Percentiles rank a stretch among this genome's conserved stretches.
These are phyloP conservation scores for Zoysia japonica DNA, from an alignment of 176 grass and related monocot genomes.

Conservation along the genomic window DNA sequence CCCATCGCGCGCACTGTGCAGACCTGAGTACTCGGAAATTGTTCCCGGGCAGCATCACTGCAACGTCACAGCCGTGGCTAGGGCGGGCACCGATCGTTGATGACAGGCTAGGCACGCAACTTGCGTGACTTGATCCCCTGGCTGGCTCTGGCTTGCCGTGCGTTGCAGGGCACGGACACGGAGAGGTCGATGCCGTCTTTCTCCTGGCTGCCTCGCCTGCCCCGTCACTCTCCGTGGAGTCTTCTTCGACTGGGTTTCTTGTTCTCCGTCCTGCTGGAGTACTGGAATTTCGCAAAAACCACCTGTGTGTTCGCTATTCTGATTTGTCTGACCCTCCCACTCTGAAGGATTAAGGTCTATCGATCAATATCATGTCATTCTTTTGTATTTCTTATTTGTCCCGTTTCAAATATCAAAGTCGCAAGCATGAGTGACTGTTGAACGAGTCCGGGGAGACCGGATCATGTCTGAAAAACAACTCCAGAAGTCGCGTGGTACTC, in stretches of 20 bases:
- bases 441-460: not conserved
- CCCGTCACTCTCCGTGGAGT: no score
- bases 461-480: not conserved
- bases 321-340: not conserved
- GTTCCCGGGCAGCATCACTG: not conserved
- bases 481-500: not conserved
- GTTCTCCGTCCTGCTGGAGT: not conserved
- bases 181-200: not conserved
- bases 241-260: no score
- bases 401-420: not conserved
- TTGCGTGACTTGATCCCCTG: not conserved
- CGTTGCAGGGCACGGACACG: not conserved
- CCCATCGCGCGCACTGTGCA: not conserved
- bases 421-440: not conserved
- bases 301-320: not conserved
- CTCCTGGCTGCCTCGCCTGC: not conserved
- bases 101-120: not conserved
- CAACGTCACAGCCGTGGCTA: not conserved
- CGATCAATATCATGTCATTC: not conserved
- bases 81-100: not conserved
- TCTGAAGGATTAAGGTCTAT: not conserved
- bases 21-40: not conserved
- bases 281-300: conserved; percentile 2
- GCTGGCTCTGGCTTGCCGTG: not conserved
- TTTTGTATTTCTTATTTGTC: not conserved